Evolutionary conservation across 805 yeast genomes (phyloP).

Genomic region (Debaryomyces prosopidis): DNA sequence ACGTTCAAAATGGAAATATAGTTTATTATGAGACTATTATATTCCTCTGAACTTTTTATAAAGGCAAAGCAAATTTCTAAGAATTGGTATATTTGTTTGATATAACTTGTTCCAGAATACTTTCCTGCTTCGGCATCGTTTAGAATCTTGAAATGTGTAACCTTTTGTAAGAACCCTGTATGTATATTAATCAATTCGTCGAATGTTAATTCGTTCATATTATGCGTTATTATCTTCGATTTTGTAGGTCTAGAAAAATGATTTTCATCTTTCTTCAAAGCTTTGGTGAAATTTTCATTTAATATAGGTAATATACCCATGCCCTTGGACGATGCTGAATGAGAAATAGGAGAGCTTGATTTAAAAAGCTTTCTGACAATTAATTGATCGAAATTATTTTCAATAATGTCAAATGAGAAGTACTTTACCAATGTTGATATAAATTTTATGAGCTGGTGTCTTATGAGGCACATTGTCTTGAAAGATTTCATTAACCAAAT

Average conservation of each 20-base stretch:
- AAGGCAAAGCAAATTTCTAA: slow-evolving; percentile 34
- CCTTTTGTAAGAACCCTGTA: slow-evolving; percentile 25
- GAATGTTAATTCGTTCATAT: slow-evolving; percentile 38
- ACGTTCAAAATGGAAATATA: slow-evolving; percentile 30
- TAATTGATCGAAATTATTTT: slow-evolving; percentile 31
- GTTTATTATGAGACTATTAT: slow-evolving; percentile 23
- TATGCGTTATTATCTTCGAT: slow-evolving; percentile 1
- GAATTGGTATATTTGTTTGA: slow-evolving; percentile 32
- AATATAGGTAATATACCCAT: slow-evolving; percentile 3
- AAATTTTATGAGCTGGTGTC: slow-evolving; percentile 42
- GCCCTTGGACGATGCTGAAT: not conserved
- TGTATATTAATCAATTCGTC: slow-evolving; percentile 50
- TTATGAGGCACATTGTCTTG: slow-evolving; percentile 35
- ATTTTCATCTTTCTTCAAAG: not conserved
- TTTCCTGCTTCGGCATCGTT: slow-evolving; percentile 32
- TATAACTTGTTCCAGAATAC: slow-evolving; percentile 25
- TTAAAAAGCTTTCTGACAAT: slow-evolving; percentile 24
- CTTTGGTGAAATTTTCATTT: slow-evolving; percentile 4
- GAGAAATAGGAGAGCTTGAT: slow-evolving; percentile 2
- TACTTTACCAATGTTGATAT: slow-evolving; percentile 40
- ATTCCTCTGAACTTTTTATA: slow-evolving; percentile 37
- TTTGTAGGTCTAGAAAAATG: not conserved
- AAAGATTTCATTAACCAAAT: slow-evolving; percentile 31
- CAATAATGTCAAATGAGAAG: slow-evolving; percentile 49
- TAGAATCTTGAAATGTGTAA: slow-evolving; percentile 32